Percentiles rank a stretch among this genome's conserved stretches.
Conservation (phyloP, 108 stramenopile species). For the Nitzschia inconspicua region DNA sequence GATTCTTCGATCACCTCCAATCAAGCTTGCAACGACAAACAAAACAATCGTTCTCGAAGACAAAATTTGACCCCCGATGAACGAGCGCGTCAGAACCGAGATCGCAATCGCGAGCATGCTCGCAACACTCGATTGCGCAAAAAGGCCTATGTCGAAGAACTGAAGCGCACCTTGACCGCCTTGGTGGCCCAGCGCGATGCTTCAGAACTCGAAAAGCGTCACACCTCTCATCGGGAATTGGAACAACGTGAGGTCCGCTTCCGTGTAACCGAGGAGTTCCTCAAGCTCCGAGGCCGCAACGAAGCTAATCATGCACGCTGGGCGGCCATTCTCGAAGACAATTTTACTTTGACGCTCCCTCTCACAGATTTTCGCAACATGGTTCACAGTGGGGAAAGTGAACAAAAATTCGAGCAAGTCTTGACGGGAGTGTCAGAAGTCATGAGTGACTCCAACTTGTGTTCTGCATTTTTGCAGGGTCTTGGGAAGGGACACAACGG, state of each 20-base stretch:
- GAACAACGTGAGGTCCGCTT: slow-evolving; percentile 82
- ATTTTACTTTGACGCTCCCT: slow-evolving; percentile 72
- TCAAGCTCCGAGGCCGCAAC: slow-evolving; percentile 73
- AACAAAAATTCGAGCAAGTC: slow-evolving; percentile 43
- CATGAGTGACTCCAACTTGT: slow-evolving; percentile 60
- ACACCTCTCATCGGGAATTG: slow-evolving; percentile 60
- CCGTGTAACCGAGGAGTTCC: slow-evolving; percentile 82
- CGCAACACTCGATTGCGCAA: slow-evolving; percentile 95
- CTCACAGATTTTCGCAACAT: slow-evolving; percentile 56
- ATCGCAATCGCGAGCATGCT: slow-evolving; percentile 96
- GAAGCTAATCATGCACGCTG: slow-evolving; percentile 69
- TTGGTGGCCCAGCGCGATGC: slow-evolving; percentile 77
- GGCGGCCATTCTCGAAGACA: slow-evolving; percentile 80
- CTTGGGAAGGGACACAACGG: slow-evolving; percentile 21
- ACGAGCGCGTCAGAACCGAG: slow-evolving; percentile 85
- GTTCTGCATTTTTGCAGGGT: slow-evolving; percentile 54
- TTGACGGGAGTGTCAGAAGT: slow-evolving; percentile 56
- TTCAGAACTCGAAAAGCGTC: slow-evolving; percentile 64
- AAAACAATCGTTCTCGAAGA: slow-evolving; percentile 57
- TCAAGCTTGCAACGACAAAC: slow-evolving; percentile 41
- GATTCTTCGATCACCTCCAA: not conserved
- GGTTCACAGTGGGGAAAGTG: slow-evolving; percentile 25
- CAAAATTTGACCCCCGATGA: slow-evolving; percentile 83
- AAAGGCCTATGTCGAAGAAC: slow-evolving; percentile 93
- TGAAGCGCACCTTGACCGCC: slow-evolving; percentile 84